Conservation (phyloP, 345 rosid species). For the Angophora floribunda region DNA sequence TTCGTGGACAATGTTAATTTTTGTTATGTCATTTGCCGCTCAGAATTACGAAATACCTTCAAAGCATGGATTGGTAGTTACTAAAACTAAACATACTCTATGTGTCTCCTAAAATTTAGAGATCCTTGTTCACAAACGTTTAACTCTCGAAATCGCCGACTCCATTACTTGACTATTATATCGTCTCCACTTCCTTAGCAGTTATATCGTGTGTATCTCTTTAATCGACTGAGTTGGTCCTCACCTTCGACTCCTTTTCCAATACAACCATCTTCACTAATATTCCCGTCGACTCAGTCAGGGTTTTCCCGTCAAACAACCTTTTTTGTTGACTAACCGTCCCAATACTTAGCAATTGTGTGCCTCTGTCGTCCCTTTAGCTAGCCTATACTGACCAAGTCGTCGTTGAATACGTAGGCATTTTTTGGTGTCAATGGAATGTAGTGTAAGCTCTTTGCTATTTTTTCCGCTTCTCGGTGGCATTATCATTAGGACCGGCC, state of each 20-base stretch:
- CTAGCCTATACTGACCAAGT: neutral
- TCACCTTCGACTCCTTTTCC: too few relatives aligned
- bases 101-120: neutral
- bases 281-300: too few relatives aligned
- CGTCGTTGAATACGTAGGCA: neutral
- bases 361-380: neutral
- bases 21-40: neutral
- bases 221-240: neutral
- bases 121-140: neutral
- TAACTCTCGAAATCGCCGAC: neutral
- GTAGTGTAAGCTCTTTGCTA: neutral
- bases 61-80: neutral
- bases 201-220: neutral
- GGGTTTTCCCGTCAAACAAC: too few relatives aligned
- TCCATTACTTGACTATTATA: neutral
- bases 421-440: neutral
- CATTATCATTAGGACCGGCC: neutral
- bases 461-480: neutral
- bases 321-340: too few relatives aligned
- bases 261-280: too few relatives aligned
- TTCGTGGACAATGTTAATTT: rapidly evolving
- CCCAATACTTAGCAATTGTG: neutral
- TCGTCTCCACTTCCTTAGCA: neutral
- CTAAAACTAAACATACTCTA: neutral
- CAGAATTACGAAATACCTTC: neutral